Evolutionary conservation across 1,284 basidiomycete genomes (phyloP).

Genomic region (Leccinum angustisporum): DNA sequence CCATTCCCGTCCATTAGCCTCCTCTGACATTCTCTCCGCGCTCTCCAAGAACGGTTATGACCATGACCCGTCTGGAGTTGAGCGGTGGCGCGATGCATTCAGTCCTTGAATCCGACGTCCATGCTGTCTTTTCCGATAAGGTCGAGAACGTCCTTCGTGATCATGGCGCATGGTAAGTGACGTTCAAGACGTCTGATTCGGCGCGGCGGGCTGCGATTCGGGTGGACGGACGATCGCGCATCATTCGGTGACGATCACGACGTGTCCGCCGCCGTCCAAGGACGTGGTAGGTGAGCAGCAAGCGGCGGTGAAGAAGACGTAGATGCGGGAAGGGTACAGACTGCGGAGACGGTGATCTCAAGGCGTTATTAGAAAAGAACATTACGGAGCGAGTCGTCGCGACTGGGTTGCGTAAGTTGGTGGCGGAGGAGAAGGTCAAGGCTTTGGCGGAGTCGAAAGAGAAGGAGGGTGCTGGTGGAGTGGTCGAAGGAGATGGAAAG

Average conservation of each 20-base stretch:
- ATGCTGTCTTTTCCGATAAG: slow-evolving; percentile 54
- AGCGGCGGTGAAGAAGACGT: slow-evolving; percentile 41
- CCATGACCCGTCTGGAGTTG: slow-evolving; percentile 58
- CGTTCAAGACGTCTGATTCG: slow-evolving; percentile 56
- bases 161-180: slow-evolving; percentile 66
- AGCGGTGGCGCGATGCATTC: slow-evolving; percentile 47
- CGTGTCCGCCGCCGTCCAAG: slow-evolving; percentile 51
- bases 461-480: slow-evolving; percentile 25
- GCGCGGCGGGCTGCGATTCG: slow-evolving; percentile 61
- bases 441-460: slow-evolving; percentile 50
- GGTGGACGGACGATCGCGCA: slow-evolving; percentile 54
- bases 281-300: slow-evolving; percentile 42
- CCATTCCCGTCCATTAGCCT: slow-evolving; percentile 43
- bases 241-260: slow-evolving; percentile 56
- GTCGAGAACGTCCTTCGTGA: slow-evolving; percentile 72
- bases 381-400: slow-evolving; percentile 65
- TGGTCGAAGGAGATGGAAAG: slow-evolving; percentile 28
- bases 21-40: slow-evolving; percentile 51
- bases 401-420: slow-evolving; percentile 53
- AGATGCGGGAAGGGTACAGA: slow-evolving; percentile 55
- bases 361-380: slow-evolving; percentile 63
- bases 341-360: slow-evolving; percentile 54
- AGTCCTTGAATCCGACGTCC: slow-evolving; percentile 65
- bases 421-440: slow-evolving; percentile 48
- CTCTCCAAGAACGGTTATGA: slow-evolving; percentile 63